phyloP scores from a whole-genome alignment of 371 early-diverging fungal species.

The Funneliformis caledonium region DNA sequence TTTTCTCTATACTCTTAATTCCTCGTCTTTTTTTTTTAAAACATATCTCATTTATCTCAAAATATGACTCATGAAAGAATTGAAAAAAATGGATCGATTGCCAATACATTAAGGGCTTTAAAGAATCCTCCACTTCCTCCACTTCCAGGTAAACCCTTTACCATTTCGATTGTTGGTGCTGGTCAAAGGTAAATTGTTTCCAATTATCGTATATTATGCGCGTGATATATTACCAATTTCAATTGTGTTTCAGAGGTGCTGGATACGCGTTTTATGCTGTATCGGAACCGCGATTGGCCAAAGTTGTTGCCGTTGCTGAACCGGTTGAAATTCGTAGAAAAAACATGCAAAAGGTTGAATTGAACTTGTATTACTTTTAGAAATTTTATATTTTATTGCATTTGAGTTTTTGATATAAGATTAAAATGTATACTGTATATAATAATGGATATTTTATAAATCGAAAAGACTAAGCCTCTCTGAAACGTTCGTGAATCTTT shows the following conservation, averaged over 20 bases:
- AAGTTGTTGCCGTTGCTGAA: constrained; percentile 48
- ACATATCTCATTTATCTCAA: too few relatives aligned
- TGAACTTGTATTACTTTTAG: background rate
- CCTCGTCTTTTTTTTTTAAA: too few relatives aligned
- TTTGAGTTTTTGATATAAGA: too few relatives aligned
- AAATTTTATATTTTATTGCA: background rate
- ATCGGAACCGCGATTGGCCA: constrained; percentile 40
- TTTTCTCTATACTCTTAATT: too few relatives aligned
- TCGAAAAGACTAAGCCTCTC: too few relatives aligned
- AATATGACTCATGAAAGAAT: too few relatives aligned
- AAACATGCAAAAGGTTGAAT: constrained; percentile 33
- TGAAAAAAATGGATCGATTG: background rate
- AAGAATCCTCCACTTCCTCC: background rate
- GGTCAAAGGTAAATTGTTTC: background rate
- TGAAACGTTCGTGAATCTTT: too few relatives aligned
- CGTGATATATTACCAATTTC: background rate
- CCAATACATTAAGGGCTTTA: background rate
- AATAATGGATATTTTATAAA: too few relatives aligned
- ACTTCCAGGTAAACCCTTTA: background rate
- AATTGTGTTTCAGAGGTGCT: constrained; percentile 40
- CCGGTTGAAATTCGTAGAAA: constrained; percentile 41
- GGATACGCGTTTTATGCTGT: constrained; percentile 43
- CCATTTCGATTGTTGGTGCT: constrained; percentile 32
- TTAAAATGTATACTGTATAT: too few relatives aligned
- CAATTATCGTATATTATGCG: background rate